These are phyloP conservation scores for Agaricus sinodeliciosus DNA, from an alignment of 768 basidiomycete genomes.

Conservation along the genomic window DNA sequence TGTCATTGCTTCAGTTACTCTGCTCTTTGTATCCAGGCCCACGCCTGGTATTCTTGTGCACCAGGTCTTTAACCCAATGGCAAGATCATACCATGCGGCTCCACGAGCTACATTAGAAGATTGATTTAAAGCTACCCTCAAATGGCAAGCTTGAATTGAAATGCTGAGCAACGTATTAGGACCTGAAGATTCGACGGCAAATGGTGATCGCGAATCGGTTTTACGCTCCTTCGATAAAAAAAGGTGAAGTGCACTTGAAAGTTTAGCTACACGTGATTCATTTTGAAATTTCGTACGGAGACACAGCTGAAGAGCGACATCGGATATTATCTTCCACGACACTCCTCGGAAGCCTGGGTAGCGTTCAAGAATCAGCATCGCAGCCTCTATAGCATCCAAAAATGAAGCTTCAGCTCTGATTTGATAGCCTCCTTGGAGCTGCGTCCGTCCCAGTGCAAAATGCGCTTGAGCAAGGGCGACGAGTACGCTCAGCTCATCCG, in stretches of 20 bases:
- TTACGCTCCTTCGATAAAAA: constrained; percentile 3
- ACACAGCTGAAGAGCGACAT: constrained; percentile 67
- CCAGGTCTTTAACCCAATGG: constrained; percentile 51
- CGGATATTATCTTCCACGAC: constrained; percentile 80
- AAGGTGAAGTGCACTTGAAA: constrained; percentile 22
- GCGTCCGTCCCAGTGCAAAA: constrained; percentile 61
- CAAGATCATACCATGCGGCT: constrained; percentile 72
- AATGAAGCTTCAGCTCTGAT: constrained; percentile 73
- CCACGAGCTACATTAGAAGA: constrained; percentile 37
- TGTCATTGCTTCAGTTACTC: constrained; percentile 49
- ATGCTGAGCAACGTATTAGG: constrained; percentile 31
- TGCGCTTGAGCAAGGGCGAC: constrained; percentile 66
- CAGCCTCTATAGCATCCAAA: constrained; percentile 45
- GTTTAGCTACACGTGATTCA: constrained; percentile 28
- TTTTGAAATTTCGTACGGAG: constrained; percentile 42
- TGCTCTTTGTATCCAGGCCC: constrained; percentile 22
- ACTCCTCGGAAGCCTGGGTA: constrained; percentile 61
- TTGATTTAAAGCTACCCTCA: constrained; percentile 50
- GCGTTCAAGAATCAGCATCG: constrained; percentile 40
- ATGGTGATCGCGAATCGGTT: neutral
- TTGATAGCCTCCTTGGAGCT: constrained; percentile 64
- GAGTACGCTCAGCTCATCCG: constrained; percentile 66
- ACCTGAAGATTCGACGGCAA: neutral
- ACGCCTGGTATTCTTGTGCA: constrained; percentile 18
- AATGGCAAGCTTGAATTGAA: constrained; percentile 54